A percentile compares a stretch with the other conserved stretches of the same genome.
Evolutionary conservation across 1,139 yeast genomes (phyloP).

Genomic region (Suhomyces kunorum): DNA sequence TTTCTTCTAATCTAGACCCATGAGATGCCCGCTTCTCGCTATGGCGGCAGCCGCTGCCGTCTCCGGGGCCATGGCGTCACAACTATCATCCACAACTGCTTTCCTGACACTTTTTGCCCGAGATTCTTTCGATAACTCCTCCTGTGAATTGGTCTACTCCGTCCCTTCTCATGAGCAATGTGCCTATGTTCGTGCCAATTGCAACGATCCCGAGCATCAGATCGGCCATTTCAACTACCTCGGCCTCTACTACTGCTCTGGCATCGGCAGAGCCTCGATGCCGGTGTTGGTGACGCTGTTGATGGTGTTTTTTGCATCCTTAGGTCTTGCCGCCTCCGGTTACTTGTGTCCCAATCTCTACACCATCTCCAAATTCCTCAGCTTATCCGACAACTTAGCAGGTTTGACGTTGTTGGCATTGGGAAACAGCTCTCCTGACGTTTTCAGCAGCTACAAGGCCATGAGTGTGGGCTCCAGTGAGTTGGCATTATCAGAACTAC

Average conservation of each 20-base stretch:
- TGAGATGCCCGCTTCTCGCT: neutral
- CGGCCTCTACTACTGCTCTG: constrained; percentile 21
- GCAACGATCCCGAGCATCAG: constrained; percentile 35
- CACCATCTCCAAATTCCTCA: constrained; percentile 57
- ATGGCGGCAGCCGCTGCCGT: neutral
- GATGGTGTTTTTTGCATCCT: constrained; percentile 51
- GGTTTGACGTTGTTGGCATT: constrained; percentile 87
- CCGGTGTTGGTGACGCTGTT: constrained; percentile 29
- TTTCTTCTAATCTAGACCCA: no score
- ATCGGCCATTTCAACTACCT: constrained; percentile 22
- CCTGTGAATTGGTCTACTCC: constrained; percentile 18
- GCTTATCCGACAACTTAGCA: constrained; percentile 74
- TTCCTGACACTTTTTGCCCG: constrained; percentile 1
- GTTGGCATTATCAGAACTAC: constrained; percentile 81
- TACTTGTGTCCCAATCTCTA: constrained; percentile 74
- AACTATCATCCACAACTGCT: neutral
- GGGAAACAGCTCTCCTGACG: constrained; percentile 93
- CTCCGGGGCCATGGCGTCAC: neutral
- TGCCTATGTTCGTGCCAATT: constrained; percentile 38
- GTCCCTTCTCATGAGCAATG: constrained; percentile 44
- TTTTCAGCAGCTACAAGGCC: constrained; percentile 81
- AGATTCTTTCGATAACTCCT: neutral
- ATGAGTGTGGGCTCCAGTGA: constrained; percentile 67
- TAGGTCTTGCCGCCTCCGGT: constrained; percentile 77
- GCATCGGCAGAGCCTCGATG: constrained; percentile 8